Evolutionary conservation across 495 filamentous ascomycete genomes (phyloP).

Genomic region (Xylaria sp.): DNA sequence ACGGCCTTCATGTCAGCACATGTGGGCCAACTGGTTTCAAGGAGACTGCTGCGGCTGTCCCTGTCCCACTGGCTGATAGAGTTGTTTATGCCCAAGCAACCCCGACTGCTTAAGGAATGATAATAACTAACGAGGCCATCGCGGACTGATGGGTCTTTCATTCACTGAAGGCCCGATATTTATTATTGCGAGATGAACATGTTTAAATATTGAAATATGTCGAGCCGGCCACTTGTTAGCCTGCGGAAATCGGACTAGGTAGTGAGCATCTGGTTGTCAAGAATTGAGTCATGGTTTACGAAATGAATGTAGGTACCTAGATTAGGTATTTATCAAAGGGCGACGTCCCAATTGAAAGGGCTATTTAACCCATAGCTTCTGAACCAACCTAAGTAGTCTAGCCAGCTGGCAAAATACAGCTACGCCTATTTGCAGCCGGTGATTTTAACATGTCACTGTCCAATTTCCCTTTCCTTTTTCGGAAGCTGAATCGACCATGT

Average conservation of each 20-base stretch:
- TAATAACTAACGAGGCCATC: neutral
- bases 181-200: neutral
- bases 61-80: slow-evolving; percentile 10
- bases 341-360: neutral
- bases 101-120: slow-evolving; percentile 13
- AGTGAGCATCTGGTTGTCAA: neutral
- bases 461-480: neutral
- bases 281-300: neutral
- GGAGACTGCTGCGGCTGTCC: neutral
- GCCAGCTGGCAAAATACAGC: neutral
- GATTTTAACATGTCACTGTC: neutral
- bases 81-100: slow-evolving; percentile 14
- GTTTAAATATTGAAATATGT: neutral
- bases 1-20: slow-evolving; percentile 54
- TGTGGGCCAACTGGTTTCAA: slow-evolving; percentile 45
- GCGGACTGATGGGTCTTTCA: neutral
- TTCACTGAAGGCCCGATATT: neutral
- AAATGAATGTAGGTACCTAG: no score
- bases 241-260: neutral
- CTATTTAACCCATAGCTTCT: neutral
- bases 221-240: neutral
- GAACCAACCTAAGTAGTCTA: neutral
- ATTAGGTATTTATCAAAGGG: no score
- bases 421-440: slow-evolving; percentile 2
- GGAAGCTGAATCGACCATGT: neutral